Conservation (phyloP, 805 yeast species). For the Peterozyma xylosa region DNA sequence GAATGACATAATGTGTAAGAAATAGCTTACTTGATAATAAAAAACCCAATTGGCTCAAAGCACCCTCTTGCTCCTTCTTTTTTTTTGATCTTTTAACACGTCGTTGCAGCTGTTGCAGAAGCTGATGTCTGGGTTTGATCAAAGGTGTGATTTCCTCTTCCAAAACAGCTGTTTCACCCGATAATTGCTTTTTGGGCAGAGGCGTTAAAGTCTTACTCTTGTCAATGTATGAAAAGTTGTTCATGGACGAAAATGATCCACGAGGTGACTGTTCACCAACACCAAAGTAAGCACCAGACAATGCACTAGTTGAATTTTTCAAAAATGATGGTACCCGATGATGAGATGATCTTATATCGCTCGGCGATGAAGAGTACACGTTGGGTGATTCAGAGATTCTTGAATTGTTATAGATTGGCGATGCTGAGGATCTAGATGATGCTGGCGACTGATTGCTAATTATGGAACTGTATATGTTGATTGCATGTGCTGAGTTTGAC, state of each 20-base stretch:
- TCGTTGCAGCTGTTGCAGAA: too few species aligned
- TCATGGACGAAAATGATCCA: slow-evolving; percentile 2
- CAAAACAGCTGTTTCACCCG: not conserved
- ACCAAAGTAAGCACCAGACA: slow-evolving; percentile 1
- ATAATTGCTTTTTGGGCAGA: not conserved
- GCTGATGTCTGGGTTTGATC: not conserved
- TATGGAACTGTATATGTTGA: slow-evolving; percentile 4
- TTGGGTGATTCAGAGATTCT: not conserved
- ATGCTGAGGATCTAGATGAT: slow-evolving; percentile 1
- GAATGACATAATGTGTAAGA: slow-evolving; percentile 43
- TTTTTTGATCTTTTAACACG: not conserved
- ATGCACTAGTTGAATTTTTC: not conserved
- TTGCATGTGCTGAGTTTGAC: not conserved
- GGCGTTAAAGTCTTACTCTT: not conserved
- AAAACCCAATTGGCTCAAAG: slow-evolving; percentile 16
- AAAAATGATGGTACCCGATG: not conserved
- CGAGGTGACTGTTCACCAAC: slow-evolving; percentile 2
- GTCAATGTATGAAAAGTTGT: not conserved
- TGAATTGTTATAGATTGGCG: slow-evolving; percentile 1
- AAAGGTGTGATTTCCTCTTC: slow-evolving; percentile 5
- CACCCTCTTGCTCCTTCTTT: slow-evolving; percentile 9
- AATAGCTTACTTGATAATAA: slow-evolving; percentile 29
- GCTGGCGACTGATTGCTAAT: slow-evolving; percentile 1
- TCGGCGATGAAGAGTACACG: slow-evolving; percentile 2
- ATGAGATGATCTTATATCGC: not conserved